Percentiles rank a stretch among this genome's conserved stretches.
Conservation (phyloP, 2,329 filamentous ascomycete species). For the Karstenula rhodostoma region DNA sequence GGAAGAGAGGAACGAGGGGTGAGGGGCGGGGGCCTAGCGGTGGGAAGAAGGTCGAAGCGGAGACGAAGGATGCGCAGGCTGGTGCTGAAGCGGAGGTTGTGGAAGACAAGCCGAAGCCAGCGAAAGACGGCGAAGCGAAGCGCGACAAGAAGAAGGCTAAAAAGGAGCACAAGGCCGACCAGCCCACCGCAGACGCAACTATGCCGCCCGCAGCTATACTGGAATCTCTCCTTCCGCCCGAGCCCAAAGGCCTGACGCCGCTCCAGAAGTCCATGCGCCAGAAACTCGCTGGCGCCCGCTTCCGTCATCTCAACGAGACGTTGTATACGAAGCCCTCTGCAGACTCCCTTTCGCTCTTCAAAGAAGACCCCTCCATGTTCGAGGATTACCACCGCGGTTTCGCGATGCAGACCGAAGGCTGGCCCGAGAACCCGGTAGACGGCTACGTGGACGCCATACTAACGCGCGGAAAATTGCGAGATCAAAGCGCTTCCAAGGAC, state of each 20-base stretch:
- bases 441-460: slow-evolving; percentile 79
- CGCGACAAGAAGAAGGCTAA: slow-evolving; percentile 48
- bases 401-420: slow-evolving; percentile 91
- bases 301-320: slow-evolving; percentile 96
- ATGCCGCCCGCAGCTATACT: slow-evolving; percentile 45
- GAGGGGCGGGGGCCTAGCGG: slow-evolving; percentile 35
- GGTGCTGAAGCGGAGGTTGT: slow-evolving; percentile 12
- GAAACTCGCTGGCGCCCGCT: slow-evolving; percentile 93
- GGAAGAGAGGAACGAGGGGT: slow-evolving; percentile 40
- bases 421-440: slow-evolving; percentile 96
- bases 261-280: slow-evolving; percentile 93
- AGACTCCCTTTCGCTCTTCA: slow-evolving; percentile 84
- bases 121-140: slow-evolving; percentile 32
- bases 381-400: slow-evolving; percentile 96
- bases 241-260: slow-evolving; percentile 76
- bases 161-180: slow-evolving; percentile 39
- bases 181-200: slow-evolving; percentile 14
- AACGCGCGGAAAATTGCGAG: slow-evolving; percentile 66
- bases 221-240: slow-evolving; percentile 40
- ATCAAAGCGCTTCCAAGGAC: slow-evolving; percentile 48
- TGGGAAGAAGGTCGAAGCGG: slow-evolving; percentile 23
- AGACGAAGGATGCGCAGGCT: slow-evolving; percentile 39
- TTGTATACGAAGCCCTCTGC: slow-evolving; percentile 91
- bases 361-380: slow-evolving; percentile 89
- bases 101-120: background rate